phyloP scores from a whole-genome alignment of 257 asterid genomes.

The Orobanche coerulescens region DNA sequence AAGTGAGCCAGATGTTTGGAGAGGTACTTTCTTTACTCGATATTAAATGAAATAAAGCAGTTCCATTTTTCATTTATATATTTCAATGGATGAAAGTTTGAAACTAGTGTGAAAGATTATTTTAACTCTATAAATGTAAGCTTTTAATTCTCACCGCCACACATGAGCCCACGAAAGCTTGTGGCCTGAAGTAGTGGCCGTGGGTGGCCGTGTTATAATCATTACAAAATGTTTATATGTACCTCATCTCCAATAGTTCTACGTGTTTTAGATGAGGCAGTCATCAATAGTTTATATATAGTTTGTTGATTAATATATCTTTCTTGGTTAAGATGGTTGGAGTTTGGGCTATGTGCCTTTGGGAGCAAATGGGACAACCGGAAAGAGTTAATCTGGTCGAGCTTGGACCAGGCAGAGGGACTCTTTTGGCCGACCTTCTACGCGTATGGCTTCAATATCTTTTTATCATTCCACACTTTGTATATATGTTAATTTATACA shows the following conservation, averaged over 20 bases:
- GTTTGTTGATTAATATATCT: constrained; percentile 2
- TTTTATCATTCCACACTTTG: background rate
- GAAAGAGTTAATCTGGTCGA: constrained; percentile 70
- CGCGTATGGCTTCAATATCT: constrained; percentile 43
- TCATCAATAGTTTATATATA: background rate
- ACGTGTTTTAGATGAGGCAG: background rate
- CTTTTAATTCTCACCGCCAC: background rate
- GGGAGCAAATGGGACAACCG: constrained; percentile 99
- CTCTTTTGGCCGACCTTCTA: constrained; percentile 90
- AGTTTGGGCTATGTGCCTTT: constrained; percentile 94
- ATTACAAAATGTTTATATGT: background rate
- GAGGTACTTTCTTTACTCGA: constrained; percentile 44
- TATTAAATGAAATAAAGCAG: background rate
- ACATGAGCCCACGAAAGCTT: too few relatives aligned
- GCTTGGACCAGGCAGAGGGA: constrained; percentile 99
- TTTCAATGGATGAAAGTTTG: background rate
- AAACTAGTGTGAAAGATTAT: background rate
- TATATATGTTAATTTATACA: background rate
- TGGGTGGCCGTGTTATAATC: background rate
- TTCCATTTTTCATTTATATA: background rate
- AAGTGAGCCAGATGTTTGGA: constrained; percentile 99
- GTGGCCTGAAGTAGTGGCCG: background rate
- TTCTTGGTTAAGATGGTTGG: constrained; percentile 62
- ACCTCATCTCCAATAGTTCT: background rate
- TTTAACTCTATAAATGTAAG: background rate